A percentile compares a stretch with the other conserved stretches of the same genome.
Evolutionary conservation across 202 grass and related monocot genomes (phyloP).

Genomic region (Setaria italica): DNA sequence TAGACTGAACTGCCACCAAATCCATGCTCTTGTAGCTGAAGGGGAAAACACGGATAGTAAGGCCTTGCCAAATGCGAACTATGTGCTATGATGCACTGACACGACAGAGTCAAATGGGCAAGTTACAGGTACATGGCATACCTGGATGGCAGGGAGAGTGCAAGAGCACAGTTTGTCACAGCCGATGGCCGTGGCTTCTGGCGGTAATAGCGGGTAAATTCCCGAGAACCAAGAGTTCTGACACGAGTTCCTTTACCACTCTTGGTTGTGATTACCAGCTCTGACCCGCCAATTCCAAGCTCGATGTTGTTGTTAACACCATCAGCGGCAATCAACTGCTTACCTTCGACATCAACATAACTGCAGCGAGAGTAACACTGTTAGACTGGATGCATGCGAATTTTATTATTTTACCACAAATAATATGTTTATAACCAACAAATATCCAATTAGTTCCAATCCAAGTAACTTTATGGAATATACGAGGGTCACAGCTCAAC

Average conservation of each 20-base stretch:
- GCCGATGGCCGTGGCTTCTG: slow-evolving; percentile 83
- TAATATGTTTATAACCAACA: background rate
- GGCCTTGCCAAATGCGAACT: background rate
- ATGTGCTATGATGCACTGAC: background rate
- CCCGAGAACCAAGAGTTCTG: slow-evolving; percentile 69
- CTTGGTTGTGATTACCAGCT: slow-evolving; percentile 76
- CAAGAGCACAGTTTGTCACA: slow-evolving; percentile 54
- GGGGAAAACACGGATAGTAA: background rate
- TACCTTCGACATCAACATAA: slow-evolving; percentile 74
- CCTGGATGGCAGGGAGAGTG: slow-evolving; percentile 76
- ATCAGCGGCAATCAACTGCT: slow-evolving; percentile 61
- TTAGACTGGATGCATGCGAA: background rate
- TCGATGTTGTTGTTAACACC: slow-evolving; percentile 56
- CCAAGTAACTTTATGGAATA: slow-evolving; percentile 12
- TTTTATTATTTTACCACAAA: background rate
- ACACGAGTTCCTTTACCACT: slow-evolving; percentile 53
- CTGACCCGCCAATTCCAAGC: slow-evolving; percentile 77
- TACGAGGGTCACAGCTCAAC: background rate
- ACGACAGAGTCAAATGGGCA: background rate
- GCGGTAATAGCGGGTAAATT: slow-evolving; percentile 79
- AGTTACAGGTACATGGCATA: background rate
- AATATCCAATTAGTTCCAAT: background rate
- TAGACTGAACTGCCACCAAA: slow-evolving; percentile 75
- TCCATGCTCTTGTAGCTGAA: slow-evolving; percentile 83
- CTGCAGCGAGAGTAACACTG: slow-evolving; percentile 44